phyloP scores from a whole-genome alignment of 2,329 filamentous ascomycete species.

The Fusarium oxysporum region DNA sequence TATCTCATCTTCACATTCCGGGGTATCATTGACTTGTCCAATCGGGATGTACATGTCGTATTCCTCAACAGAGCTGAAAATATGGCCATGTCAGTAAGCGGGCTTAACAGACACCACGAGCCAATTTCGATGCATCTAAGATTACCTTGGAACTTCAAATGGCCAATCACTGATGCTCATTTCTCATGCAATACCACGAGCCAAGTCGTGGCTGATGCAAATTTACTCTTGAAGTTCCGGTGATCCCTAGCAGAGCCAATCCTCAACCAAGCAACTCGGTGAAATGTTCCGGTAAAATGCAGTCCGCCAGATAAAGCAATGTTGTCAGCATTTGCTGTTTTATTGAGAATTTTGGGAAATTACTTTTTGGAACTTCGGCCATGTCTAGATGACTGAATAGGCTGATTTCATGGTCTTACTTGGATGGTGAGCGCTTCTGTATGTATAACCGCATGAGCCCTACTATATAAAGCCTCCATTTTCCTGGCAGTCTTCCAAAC shows the following conservation, averaged over 20 bases:
- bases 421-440: accelerated
- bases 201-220: not conserved
- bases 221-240: accelerated
- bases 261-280: not conserved
- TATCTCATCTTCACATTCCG: accelerated
- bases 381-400: not conserved
- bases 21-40: not conserved
- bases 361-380: not conserved
- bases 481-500: not conserved
- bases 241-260: not conserved
- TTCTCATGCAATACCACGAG: not conserved
- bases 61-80: not conserved
- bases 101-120: not conserved
- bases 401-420: not conserved
- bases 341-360: not conserved
- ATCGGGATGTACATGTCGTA: not conserved
- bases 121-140: accelerated
- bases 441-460: not conserved
- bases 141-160: not conserved
- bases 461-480: not conserved
- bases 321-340: not conserved
- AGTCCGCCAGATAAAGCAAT: not conserved
- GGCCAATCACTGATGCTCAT: not conserved
- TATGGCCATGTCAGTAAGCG: not conserved
- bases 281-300: not conserved